Conservation (phyloP, 2,329 filamentous ascomycete genomes). For the Pseudogymnoascus sp. region DNA sequence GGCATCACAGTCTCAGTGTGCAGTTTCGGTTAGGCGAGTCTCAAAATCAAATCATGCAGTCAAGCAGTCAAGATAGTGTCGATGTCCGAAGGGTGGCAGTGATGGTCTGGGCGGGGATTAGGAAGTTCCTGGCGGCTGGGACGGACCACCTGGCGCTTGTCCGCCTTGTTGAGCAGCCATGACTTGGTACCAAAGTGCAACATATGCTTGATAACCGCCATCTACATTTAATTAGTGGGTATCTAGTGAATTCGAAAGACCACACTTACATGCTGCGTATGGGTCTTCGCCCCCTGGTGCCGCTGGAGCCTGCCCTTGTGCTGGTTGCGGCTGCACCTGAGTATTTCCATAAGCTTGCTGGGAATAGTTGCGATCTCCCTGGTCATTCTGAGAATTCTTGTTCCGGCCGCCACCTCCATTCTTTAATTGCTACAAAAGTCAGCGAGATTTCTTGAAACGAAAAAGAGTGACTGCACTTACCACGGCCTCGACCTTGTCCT, state of each 20-base stretch:
- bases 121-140: constrained; percentile 35
- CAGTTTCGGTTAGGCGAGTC: constrained; percentile 11
- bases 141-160: constrained; percentile 29
- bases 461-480: constrained; percentile 44
- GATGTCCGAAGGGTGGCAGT: constrained; percentile 20
- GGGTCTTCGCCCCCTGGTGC: constrained; percentile 51
- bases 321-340: constrained; percentile 36
- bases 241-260: constrained; percentile 20
- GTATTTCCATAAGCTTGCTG: constrained; percentile 38
- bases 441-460: constrained; percentile 16
- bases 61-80: constrained; percentile 26
- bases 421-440: constrained; percentile 41
- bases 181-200: constrained; percentile 74
- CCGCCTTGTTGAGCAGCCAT: constrained; percentile 42
- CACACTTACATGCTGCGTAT: constrained; percentile 63
- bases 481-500: constrained; percentile 86
- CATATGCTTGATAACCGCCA: constrained; percentile 74
- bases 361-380: constrained; percentile 46
- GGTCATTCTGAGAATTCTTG: constrained; percentile 42
- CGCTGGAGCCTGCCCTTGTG: constrained; percentile 34
- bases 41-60: constrained; percentile 27
- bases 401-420: constrained; percentile 39
- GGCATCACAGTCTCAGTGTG: constrained; percentile 11
- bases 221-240: constrained; percentile 38
- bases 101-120: constrained; percentile 21